A percentile compares a stretch with the other conserved stretches of the same genome.
Evolutionary conservation across 768 basidiomycete genomes (phyloP).

Genomic region (Boletus rubroflammeus): DNA sequence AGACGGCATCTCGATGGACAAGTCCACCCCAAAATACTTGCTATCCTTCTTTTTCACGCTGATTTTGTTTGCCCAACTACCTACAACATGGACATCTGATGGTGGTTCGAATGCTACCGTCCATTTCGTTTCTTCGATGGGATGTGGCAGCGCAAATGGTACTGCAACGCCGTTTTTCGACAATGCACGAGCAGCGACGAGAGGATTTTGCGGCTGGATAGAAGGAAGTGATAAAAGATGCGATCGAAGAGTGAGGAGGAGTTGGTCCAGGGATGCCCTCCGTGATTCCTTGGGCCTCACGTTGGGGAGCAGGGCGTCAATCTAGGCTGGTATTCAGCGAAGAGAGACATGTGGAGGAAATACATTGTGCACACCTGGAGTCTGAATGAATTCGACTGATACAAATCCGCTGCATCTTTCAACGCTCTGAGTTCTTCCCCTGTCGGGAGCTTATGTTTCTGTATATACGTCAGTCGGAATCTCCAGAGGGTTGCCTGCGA

Average conservation of each 20-base stretch:
- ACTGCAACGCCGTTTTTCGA: conserved; percentile 55
- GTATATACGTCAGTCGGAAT: neutral
- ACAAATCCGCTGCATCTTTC: conserved; percentile 71
- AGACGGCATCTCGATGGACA: conserved; percentile 84
- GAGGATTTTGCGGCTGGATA: conserved; percentile 58
- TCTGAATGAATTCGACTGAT: conserved; percentile 77
- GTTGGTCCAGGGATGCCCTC: conserved; percentile 58
- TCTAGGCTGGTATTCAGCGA: conserved; percentile 41
- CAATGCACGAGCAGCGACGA: conserved; percentile 56
- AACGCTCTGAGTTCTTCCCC: conserved; percentile 68
- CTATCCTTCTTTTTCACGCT: conserved; percentile 70
- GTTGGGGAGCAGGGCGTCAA: conserved; percentile 77
- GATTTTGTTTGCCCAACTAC: conserved; percentile 83
- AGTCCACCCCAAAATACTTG: conserved; percentile 64
- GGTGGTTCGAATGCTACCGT: conserved; percentile 80
- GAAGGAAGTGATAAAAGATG: conserved; percentile 59
- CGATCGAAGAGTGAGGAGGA: conserved; percentile 65
- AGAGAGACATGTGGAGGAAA: neutral
- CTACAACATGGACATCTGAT: conserved; percentile 69
- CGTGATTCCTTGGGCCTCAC: conserved; percentile 58
- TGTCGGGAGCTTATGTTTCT: conserved; percentile 51
- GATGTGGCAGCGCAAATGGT: conserved; percentile 66
- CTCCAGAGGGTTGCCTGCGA: neutral
- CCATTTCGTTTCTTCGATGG: conserved; percentile 82
- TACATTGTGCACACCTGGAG: conserved; percentile 58